phyloP scores from a whole-genome alignment of 768 basidiomycete genomes.

The Rhizopogon vinicolor region DNA sequence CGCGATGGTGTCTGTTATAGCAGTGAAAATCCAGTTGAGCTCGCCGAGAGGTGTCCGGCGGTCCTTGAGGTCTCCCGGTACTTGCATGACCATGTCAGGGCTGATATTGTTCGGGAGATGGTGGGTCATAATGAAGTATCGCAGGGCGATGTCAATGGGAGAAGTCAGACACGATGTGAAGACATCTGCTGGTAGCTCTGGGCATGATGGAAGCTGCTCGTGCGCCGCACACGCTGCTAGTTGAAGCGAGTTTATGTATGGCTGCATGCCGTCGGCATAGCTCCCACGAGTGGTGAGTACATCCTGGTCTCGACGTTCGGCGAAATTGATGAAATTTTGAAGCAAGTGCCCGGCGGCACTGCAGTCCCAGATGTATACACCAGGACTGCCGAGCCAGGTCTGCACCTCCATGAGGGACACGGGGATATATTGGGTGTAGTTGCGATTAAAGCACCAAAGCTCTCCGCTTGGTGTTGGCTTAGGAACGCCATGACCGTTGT shows the following conservation, averaged over 20 bases:
- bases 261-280: constrained; percentile 54
- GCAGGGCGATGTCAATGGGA: constrained; percentile 95
- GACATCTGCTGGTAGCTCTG: constrained; percentile 94
- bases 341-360: constrained; percentile 95
- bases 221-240: constrained; percentile 91
- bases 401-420: constrained; percentile 93
- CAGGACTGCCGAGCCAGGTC: constrained; percentile 89
- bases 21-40: constrained; percentile 99
- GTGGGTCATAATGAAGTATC: constrained; percentile 90
- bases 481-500: constrained; percentile 98
- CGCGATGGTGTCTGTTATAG: constrained; percentile 98
- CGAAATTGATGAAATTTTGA: constrained; percentile 81
- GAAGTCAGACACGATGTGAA: constrained; percentile 98
- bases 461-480: constrained; percentile 95
- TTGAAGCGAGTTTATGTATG: constrained; percentile 85
- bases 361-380: constrained; percentile 98
- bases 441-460: constrained; percentile 97
- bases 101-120: constrained; percentile 77
- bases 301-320: constrained; percentile 71
- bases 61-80: constrained; percentile 96
- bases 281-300: constrained; percentile 53
- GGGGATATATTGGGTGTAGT: constrained; percentile 98
- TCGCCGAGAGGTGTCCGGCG: constrained; percentile 94
- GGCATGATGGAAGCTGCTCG: constrained; percentile 90
- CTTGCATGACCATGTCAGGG: constrained; percentile 88